phyloP scores from a whole-genome alignment of 805 yeast genomes.

The Schwanniomyces vanrijiae region DNA sequence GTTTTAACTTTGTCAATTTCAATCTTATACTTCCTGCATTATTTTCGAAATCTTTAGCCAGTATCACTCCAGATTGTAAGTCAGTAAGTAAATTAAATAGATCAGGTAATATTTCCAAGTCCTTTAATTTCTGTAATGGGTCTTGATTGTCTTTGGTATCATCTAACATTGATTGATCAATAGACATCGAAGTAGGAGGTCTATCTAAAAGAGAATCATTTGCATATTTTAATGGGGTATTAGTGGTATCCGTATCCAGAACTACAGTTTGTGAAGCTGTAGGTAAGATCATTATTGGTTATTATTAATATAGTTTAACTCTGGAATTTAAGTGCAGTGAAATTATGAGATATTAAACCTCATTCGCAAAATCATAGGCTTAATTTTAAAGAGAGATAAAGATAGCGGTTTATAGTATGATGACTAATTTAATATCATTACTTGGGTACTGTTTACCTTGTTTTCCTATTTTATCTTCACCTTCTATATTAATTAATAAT shows the following conservation, averaged over 20 bases:
- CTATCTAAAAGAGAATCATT: not conserved
- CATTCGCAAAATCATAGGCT: not conserved
- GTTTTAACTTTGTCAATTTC: slow-evolving; percentile 29
- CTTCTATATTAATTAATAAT: slow-evolving; percentile 62
- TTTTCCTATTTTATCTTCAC: slow-evolving; percentile 43
- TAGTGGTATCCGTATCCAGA: not conserved
- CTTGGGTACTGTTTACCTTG: slow-evolving; percentile 45
- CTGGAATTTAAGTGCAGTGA: not conserved
- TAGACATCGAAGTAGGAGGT: not conserved
- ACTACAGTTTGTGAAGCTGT: not conserved
- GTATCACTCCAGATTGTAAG: slow-evolving; percentile 33
- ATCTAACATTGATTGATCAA: not conserved
- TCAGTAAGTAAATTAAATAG: slow-evolving; percentile 34
- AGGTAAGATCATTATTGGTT: not conserved
- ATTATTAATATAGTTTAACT: not conserved
- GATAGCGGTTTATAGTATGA: slow-evolving; percentile 3
- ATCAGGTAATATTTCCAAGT: slow-evolving; percentile 39
- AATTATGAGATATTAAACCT: not conserved
- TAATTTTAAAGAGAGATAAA: not conserved
- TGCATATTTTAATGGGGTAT: not conserved
- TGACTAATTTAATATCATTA: slow-evolving; percentile 22
- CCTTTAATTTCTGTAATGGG: slow-evolving; percentile 21
- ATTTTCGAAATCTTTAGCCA: slow-evolving; percentile 43
- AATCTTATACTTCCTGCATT: slow-evolving; percentile 39
- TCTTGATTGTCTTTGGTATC: not conserved